phyloP scores from a whole-genome alignment of 2,329 filamentous ascomycete genomes.

The Colletotrichum sp. region DNA sequence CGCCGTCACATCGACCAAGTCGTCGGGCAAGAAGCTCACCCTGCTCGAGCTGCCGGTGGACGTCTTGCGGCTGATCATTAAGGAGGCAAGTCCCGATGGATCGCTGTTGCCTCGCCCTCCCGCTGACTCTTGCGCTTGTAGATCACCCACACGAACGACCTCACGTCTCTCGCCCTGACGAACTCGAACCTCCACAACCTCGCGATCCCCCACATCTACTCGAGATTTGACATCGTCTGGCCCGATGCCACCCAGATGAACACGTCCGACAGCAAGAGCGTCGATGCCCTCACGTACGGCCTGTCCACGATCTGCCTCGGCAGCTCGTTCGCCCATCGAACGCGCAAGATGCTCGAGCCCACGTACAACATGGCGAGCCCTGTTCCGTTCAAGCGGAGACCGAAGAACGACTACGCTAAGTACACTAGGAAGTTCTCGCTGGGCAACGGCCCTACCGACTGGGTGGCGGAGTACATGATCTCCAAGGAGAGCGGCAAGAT shows the following conservation, averaged over 20 bases:
- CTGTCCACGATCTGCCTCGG: conserved; percentile 81
- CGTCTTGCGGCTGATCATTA: conserved; percentile 78
- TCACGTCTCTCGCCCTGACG: conserved; percentile 78
- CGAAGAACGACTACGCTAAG: conserved; percentile 73
- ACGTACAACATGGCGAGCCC: conserved; percentile 9
- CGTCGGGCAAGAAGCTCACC: conserved; percentile 44
- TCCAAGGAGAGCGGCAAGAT: conserved; percentile 86
- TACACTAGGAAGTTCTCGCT: conserved; percentile 84
- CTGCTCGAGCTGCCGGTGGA: conserved; percentile 81
- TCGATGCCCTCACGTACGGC: conserved; percentile 84
- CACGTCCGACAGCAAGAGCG: conserved; percentile 70
- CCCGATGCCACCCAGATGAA: conserved; percentile 69
- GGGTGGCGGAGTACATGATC: conserved; percentile 83
- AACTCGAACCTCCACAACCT: conserved; percentile 80
- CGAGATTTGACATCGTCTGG: conserved; percentile 88
- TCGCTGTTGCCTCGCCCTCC: not conserved
- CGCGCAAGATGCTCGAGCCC: conserved; percentile 36
- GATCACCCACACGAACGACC: conserved; percentile 82
- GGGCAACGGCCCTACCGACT: conserved; percentile 79
- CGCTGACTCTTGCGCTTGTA: conserved; percentile 35
- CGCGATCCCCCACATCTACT: conserved; percentile 81
- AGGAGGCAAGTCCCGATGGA: conserved; percentile 62
- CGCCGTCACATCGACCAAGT: conserved; percentile 53
- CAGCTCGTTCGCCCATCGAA: conserved; percentile 46
- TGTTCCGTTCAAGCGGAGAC: conserved; percentile 15